Base-by-base conservation (phyloP, 306 rosid species). In the Pyrus communis region DNA sequence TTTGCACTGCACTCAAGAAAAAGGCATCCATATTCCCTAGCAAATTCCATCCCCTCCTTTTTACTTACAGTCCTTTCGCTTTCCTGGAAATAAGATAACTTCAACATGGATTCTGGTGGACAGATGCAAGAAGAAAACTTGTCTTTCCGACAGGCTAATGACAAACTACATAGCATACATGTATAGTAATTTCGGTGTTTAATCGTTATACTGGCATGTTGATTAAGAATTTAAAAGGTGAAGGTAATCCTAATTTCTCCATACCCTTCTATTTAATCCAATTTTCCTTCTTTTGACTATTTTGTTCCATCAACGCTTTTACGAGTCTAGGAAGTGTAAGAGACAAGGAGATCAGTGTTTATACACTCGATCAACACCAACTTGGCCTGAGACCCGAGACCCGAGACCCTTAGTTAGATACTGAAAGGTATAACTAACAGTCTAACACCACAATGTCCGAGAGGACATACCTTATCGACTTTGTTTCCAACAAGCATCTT, bases 401-500 rank as follows among this genome's bases (percentile, higher is more conserved):
- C 30, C 60, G 2, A 61, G 45, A 17, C 25, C 14, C 18, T 9
- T 42, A 3, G 45, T 15, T 15, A 14, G 10, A 25, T 10, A 25
- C 18, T 15, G 18, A 27, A 4, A 22, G 11, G 17, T 4, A 58
- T 40, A 43, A 59, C 23, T 15, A 73, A 17, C 3, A 59, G 23
- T 52, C 40, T 35, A 35, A 35, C 40, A 35, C 40, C 9, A 23
- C 6, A 58, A 58, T 3, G 59, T 45, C 8, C 0, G 17, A 19
- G 21, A 73, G 17, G 31, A 61, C 82, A 14, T 77, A 86, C 97
- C 91, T 83, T 91, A 81, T 91, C 91, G 27, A 91, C 91, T 77
- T 91, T 91, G 83, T 91, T 91, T 59, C 97, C 94, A 6, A 91
- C 92, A 73, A 91, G 97, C 91, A 91, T 86, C 89, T 91, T 91